Conservation (phyloP, 106 monocot genomes). For the Triglochin maritima region DNA sequence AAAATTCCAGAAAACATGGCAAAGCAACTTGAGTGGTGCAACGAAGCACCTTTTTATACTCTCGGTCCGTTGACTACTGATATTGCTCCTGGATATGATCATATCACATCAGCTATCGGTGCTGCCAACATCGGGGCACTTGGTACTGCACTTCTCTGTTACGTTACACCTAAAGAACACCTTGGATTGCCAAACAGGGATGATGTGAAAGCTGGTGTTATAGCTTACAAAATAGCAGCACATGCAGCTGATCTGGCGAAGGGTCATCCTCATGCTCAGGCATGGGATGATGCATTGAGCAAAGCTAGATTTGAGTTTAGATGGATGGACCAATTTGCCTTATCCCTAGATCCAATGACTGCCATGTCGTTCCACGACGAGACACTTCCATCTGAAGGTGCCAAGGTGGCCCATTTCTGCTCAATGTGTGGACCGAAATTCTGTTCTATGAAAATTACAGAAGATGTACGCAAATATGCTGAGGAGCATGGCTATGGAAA, state of each 20-base stretch:
- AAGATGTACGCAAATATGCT: conserved; percentile 85
- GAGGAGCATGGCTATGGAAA: conserved; percentile 92
- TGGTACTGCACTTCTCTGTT: conserved; percentile 93
- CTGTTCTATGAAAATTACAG: conserved; percentile 98
- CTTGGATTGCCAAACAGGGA: conserved; percentile 94
- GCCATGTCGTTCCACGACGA: conserved; percentile 97
- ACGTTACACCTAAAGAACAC: conserved; percentile 97
- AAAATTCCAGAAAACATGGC: conserved; percentile 98
- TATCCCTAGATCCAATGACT: conserved; percentile 90
- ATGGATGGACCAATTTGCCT: conserved; percentile 98
- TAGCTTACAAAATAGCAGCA: conserved; percentile 89
- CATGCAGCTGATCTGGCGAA: conserved; percentile 96
- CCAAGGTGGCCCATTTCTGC: conserved; percentile 97
- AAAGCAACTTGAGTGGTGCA: conserved; percentile 93
- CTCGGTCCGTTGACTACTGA: conserved; percentile 93
- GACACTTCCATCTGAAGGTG: conserved; percentile 83
- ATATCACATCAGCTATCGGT: conserved; percentile 95
- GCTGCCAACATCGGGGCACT: conserved; percentile 94
- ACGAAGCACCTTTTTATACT: conserved; percentile 94
- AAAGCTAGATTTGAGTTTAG: conserved; percentile 98
- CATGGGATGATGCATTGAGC: conserved; percentile 92
- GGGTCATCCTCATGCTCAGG: conserved; percentile 74
- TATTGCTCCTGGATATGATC: conserved; percentile 99
- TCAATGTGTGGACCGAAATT: conserved; percentile 99
- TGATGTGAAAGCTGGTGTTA: conserved; percentile 92